A percentile compares a stretch with the other conserved stretches of the same genome.
Conservation (phyloP, 2,329 filamentous ascomycete species). For the Arthroderma sp. region DNA sequence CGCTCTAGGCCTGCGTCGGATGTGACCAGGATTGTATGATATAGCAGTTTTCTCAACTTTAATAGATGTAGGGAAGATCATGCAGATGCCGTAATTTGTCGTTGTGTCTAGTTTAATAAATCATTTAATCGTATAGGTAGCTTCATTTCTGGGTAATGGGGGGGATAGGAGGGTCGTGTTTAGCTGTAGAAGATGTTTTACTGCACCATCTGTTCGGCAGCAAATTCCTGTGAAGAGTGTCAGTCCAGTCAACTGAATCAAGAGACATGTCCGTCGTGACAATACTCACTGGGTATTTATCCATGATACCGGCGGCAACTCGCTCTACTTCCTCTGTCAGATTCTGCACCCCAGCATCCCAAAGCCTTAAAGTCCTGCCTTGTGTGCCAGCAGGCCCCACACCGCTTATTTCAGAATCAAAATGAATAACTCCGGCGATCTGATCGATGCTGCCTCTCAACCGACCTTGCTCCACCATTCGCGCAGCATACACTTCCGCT, state of each 20-base stretch:
- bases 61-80: too few relatives aligned
- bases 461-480: conserved; percentile 91
- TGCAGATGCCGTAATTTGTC: too few relatives aligned
- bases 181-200: conserved; percentile 9
- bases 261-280: background rate
- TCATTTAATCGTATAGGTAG: too few relatives aligned
- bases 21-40: too few relatives aligned
- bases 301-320: conserved; percentile 67
- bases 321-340: conserved; percentile 82
- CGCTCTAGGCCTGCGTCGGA: too few relatives aligned
- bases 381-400: conserved; percentile 50
- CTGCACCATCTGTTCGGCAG: conserved; percentile 23
- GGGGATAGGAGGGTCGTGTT: too few relatives aligned
- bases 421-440: conserved; percentile 77
- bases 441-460: conserved; percentile 86
- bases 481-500: conserved; percentile 81
- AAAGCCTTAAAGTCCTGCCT: conserved; percentile 62
- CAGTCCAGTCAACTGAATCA: too few relatives aligned
- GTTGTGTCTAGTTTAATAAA: too few relatives aligned
- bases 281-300: conserved; percentile 56
- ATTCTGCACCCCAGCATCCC: conserved; percentile 79
- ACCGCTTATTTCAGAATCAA: conserved; percentile 57
- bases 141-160: too few relatives aligned
- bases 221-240: conserved; percentile 6
- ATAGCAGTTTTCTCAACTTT: too few relatives aligned